phyloP scores from a whole-genome alignment of 1,284 basidiomycete species.

The Ceratobasidium sp. region DNA sequence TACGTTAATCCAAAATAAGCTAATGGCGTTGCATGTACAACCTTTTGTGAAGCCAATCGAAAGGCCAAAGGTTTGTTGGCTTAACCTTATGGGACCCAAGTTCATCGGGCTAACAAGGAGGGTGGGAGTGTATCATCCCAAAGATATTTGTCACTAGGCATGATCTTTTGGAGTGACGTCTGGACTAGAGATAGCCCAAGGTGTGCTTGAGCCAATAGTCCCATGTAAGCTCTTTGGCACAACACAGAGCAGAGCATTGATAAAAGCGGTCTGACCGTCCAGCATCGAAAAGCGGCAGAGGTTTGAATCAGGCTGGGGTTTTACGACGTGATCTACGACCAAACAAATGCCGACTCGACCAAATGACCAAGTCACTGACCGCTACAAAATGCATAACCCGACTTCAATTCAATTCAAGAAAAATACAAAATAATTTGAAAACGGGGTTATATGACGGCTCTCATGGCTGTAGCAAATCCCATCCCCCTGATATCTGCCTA shows the following conservation, averaged over 20 bases:
- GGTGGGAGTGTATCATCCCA: too few relatives aligned
- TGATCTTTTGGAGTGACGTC: neutral
- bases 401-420: neutral
- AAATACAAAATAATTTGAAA: neutral
- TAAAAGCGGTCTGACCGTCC: too few relatives aligned
- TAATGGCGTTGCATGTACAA: too few relatives aligned
- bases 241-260: too few relatives aligned
- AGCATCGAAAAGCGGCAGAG: neutral
- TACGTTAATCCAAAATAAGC: too few relatives aligned
- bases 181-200: neutral
- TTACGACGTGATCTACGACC: neutral
- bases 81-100: too few relatives aligned
- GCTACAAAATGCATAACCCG: neutral
- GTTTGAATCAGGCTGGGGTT: neutral
- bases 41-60: too few relatives aligned
- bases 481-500: slow-evolving; percentile 7
- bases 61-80: too few relatives aligned
- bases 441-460: slow-evolving; percentile 4
- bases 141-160: too few relatives aligned
- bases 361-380: neutral
- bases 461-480: slow-evolving; percentile 14
- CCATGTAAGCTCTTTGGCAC: too few relatives aligned
- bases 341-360: neutral
- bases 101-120: too few relatives aligned
- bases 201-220: neutral